Conservation (phyloP, 2,329 filamentous ascomycete species). For the Cytospora mali region DNA sequence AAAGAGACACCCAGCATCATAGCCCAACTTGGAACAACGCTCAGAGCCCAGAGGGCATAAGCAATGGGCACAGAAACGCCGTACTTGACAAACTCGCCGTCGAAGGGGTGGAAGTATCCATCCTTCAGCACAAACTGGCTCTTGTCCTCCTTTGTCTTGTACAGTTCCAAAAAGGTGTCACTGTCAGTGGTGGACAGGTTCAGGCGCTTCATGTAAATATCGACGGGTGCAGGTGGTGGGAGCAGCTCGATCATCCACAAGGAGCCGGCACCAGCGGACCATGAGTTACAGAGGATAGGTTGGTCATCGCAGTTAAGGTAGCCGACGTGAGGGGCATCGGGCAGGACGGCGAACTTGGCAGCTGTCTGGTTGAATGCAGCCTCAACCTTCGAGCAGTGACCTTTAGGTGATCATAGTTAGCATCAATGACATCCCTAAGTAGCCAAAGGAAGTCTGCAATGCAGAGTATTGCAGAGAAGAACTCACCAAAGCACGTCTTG, state of each 20-base stretch:
- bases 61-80: conserved; percentile 65
- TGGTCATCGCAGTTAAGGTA: conserved; percentile 75
- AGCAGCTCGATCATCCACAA: conserved; percentile 71
- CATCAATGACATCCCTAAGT: background rate
- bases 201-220: conserved; percentile 66
- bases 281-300: conserved; percentile 73
- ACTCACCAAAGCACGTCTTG: conserved; percentile 71
- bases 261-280: conserved; percentile 66
- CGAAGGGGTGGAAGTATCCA: conserved; percentile 75
- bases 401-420: conserved; percentile 42
- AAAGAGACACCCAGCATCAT: conserved; percentile 79
- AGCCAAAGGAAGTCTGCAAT: background rate
- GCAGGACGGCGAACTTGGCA: conserved; percentile 61
- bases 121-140: conserved; percentile 50
- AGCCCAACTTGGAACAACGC: conserved; percentile 71
- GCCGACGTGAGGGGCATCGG: conserved; percentile 67
- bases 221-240: conserved; percentile 63
- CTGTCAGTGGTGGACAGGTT: conserved; percentile 71
- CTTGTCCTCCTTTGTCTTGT: conserved; percentile 54
- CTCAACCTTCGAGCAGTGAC: conserved; percentile 66
- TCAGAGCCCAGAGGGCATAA: conserved; percentile 68
- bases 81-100: conserved; percentile 66
- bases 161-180: conserved; percentile 63
- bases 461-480: conserved; percentile 3
- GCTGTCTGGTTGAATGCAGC: conserved; percentile 68